Evolutionary conservation across 495 filamentous ascomycete genomes (phyloP), one percentile per base, ranked within the genome.

Genomic region (Lophiotrema nucula): DNA sequence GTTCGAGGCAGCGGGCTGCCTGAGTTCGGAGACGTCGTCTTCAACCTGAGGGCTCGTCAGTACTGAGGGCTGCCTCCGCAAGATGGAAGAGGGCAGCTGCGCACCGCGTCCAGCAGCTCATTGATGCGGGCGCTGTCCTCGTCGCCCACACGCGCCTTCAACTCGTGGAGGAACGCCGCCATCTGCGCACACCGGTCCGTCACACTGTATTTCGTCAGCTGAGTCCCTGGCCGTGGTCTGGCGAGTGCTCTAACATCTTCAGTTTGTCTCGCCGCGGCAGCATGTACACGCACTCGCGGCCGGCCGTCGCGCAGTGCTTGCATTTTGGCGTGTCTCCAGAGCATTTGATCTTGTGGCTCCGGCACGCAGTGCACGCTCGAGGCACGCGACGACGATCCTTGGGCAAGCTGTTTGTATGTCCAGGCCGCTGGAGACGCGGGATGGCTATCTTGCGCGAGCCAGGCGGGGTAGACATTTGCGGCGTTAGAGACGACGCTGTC

Each of bases 311-410:
- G 50, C 58, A 61, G 27, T 61, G 58, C 42, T 48, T 42, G 44
- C 58, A 61, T 1, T 21, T n/a, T n/a, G 58, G 58, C 11, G 27
- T 55, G 44, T 55, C 50, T 16, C 58, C 58, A 2, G 43, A 47
- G 50, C 58, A 61, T 22, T 49, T 61, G 31, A 61, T 55, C 33
- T 61, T 61, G 43, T 61, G 50, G 43, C 16, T 43, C 16, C 58
- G 50, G 28, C 58, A 61, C 2, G 42, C 49, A 1, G 31, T 54
- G 37, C 58, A 61, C 15, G 58, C 58, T 37, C 58, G 49, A 19
- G 56, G 28, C 13, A 59, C 56, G 15, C 56, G 23, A 13, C 42
- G 47, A 26, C 56, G 19, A 1, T 59, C 47, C 18, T 41, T 52
- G 16, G 39, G 13, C n/a, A 26, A 11, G 15, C 6, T 25, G n/a